Percentiles rank a stretch among this genome's conserved stretches.
phyloP scores from a whole-genome alignment of 257 asterid species.

The Leptodermis oblonga region DNA sequence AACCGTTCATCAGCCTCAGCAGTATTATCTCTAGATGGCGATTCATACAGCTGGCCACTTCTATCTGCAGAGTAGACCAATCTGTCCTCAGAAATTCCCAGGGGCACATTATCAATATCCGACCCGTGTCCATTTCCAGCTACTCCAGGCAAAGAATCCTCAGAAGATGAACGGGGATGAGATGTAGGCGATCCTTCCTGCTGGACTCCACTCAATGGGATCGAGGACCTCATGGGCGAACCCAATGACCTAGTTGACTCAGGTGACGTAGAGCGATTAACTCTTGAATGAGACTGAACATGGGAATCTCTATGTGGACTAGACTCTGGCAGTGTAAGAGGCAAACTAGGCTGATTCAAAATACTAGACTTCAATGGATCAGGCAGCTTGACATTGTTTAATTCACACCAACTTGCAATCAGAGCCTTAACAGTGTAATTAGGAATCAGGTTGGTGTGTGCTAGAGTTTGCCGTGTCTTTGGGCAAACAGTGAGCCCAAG shows the following conservation, averaged over 20 bases:
- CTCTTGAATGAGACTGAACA: slow-evolving; percentile 23
- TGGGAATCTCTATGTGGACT: slow-evolving; percentile 19
- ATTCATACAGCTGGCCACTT: slow-evolving; percentile 11
- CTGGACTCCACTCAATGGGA: slow-evolving; percentile 19
- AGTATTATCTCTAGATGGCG: slow-evolving; percentile 14
- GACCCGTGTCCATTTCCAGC: slow-evolving; percentile 20
- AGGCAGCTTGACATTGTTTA: slow-evolving; percentile 31
- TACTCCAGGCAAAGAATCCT: slow-evolving; percentile 27
- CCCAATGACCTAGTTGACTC: slow-evolving; percentile 21
- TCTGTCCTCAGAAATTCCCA: slow-evolving; percentile 23
- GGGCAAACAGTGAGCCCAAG: slow-evolving; percentile 41
- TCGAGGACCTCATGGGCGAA: slow-evolving; percentile 19
- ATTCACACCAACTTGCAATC: slow-evolving; percentile 34
- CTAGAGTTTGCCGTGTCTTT: slow-evolving; percentile 33
- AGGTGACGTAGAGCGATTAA: slow-evolving; percentile 26
- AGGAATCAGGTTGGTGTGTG: slow-evolving; percentile 32
- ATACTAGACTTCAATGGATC: slow-evolving; percentile 26
- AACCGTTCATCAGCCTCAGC: slow-evolving; percentile 15
- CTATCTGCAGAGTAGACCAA: slow-evolving; percentile 10
- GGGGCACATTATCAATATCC: slow-evolving; percentile 19
- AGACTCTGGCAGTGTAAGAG: slow-evolving; percentile 21
- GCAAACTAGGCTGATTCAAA: slow-evolving; percentile 30
- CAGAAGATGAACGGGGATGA: slow-evolving; percentile 24
- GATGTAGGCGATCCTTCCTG: slow-evolving; percentile 20
- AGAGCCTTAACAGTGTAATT: slow-evolving; percentile 40